Base-by-base conservation (phyloP, 805 yeast genomes). In the Limtongia smithiae region DNA sequence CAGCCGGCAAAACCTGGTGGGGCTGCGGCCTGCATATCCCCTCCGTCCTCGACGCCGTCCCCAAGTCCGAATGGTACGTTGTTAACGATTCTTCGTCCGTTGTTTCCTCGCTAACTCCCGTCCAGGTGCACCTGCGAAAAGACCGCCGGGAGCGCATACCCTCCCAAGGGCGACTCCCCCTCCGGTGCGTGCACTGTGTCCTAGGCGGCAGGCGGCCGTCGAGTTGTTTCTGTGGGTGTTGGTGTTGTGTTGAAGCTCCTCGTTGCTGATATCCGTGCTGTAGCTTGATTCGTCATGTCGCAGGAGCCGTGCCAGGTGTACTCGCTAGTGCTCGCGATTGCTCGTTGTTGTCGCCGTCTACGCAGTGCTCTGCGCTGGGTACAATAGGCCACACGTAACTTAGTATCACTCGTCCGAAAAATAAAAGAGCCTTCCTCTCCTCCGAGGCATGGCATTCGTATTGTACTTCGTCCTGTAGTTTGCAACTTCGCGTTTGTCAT, bases 1-100 rank as follows among this genome's bases (percentile, higher is more conserved):
- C 38, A 60, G 61, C 46, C 34, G 60, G 56, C 25, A 59, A 57
- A 44, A 53, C 66, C 25, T 62, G 66, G 66, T 58, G 24, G 17
- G 66, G 66, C 20, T 62, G 66, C 32, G 66, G 66, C 17, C 37
- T 37, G 34, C 66, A 62, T 38, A 55, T 62, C 28, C 62, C 66
- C 9, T 45, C 58, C n/a, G 66, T 63, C 9, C 51, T 62, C 58
- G 51, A 51, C 25, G 18, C 46, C 12, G 41, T 48, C 21, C 57
- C 61, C 21, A 41, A 61, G 49, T 33, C 41, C 15, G 57, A 61
- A 24, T 62, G 66, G 66, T 52, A 37, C 2, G 37, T 33, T 12
- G 12, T 6, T 2, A n/a, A 25, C 25, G 14, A 21, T 27, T 37
- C 28, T 27, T 37, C 25, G 14, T 24, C 7, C 20, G n/a, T 12